These are phyloP conservation scores for Lasiosphaeria hispida DNA, from an alignment of 495 filamentous ascomycete genomes.

Conservation along the genomic window DNA sequence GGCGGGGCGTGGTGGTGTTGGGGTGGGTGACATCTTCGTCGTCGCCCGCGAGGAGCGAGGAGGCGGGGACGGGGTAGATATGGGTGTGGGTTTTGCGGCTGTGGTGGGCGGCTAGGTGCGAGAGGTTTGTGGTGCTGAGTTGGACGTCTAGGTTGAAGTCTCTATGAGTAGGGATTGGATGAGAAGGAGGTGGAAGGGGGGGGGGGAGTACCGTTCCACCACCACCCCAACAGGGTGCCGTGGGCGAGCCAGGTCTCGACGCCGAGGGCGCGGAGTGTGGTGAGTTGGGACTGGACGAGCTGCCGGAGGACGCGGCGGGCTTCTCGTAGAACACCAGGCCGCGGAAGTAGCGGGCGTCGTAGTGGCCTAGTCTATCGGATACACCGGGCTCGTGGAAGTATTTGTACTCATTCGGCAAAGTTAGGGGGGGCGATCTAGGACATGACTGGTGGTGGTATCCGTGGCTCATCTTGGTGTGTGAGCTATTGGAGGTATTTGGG, in stretches of 20 bases:
- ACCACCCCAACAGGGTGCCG: constrained; percentile 84
- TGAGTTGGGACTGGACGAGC: constrained; percentile 72
- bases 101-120: constrained; percentile 57
- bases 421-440: not conserved
- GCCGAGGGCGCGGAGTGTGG: constrained; percentile 58
- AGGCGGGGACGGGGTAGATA: constrained; percentile 40
- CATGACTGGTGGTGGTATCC: not conserved
- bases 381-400: constrained; percentile 59
- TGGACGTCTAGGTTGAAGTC: constrained; percentile 88
- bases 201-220: constrained; percentile 91
- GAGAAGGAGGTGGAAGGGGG: no score
- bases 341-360: constrained; percentile 68
- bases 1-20: no score
- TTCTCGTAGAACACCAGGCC: constrained; percentile 59
- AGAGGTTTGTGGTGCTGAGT: constrained; percentile 61
- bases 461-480: not conserved
- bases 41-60: constrained; percentile 18
- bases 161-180: constrained; percentile 78
- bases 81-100: constrained; percentile 60
- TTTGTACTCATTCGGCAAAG: constrained; percentile 29
- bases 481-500: no score
- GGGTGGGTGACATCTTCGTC: not conserved
- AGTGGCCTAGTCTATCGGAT: constrained; percentile 60
- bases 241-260: constrained; percentile 87
- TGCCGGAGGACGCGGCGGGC: constrained; percentile 59